Base-by-base conservation (phyloP, 352 stramenopile species). In the Phytophthora meadii region DNA sequence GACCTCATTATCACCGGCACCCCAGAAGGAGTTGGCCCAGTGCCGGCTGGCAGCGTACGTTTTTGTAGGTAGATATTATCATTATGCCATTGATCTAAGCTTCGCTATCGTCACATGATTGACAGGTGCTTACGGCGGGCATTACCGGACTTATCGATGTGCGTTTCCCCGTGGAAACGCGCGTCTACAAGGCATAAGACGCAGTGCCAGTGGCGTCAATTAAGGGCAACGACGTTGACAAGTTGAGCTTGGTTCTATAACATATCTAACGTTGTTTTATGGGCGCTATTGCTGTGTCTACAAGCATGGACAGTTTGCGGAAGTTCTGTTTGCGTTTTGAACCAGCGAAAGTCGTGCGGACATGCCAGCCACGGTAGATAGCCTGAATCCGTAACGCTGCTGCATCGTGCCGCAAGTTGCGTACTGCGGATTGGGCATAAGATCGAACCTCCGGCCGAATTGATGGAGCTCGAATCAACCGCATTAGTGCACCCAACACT, bases 1-100 rank as follows among this genome's bases (percentile, higher is more conserved):
- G 88, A 96, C 54, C 54, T 96, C 36, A 89, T 96, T 61, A 91
- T 94, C 69, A 96, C 88, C 8, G 86, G 88, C 49, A 96, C 86
- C 0, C 88, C 88, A 3, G 82, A 90, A 75, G 87, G 85, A 57
- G 87, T 95, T 45, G 85, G 84, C 4, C 75, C 84, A 0, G 79
- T 94, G 28, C 76, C 74, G 9, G 51, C 72, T 28, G 79, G 81
- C 68, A 89, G 78, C 66, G 81, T 93, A 80, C 51, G 80, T 69
- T 40, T 28, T 28, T 39, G 12, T 2, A 15, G 9, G 25, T 49
- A 27, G 11, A 24, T 5, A 53, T 24, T 58, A 3, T 2, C 3
- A 6, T 40, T 34, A 12, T 55, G 36, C 30, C 8, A 5, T 52
- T 28, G 6, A 19, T 54, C 14, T n/a, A 57, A 34, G 11, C n/a